Percentiles rank a stretch among this genome's conserved stretches.
These are phyloP conservation scores for Tilletia walkeri DNA, from an alignment of 1,284 basidiomycete species.

Conservation along the genomic window DNA sequence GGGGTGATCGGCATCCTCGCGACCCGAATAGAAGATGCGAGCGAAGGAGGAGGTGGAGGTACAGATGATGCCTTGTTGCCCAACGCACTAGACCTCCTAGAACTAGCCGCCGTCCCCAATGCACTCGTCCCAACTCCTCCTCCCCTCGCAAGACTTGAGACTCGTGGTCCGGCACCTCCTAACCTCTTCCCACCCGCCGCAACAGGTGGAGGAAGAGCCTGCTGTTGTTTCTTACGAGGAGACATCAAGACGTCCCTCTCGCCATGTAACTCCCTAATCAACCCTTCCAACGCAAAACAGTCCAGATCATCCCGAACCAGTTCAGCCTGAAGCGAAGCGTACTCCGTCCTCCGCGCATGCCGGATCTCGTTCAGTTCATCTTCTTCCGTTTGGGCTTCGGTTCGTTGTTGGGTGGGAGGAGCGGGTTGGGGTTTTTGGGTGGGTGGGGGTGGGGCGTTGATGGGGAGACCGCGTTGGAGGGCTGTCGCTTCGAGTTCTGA, in stretches of 20 bases:
- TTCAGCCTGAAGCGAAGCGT: constrained; percentile 30
- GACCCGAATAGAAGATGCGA: not conserved
- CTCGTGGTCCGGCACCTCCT: not conserved
- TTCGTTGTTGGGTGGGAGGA: not conserved
- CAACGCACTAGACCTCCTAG: not conserved
- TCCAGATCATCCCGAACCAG: constrained; percentile 51
- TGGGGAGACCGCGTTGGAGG: not conserved
- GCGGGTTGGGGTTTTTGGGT: constrained; percentile 27
- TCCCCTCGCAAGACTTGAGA: not conserved
- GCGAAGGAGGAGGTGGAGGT: no score
- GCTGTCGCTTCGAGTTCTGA: not conserved
- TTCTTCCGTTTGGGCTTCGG: not conserved
- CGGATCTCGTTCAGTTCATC: not conserved
- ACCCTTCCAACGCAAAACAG: constrained; percentile 50
- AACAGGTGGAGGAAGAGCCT: not conserved
- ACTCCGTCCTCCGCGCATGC: constrained; percentile 14
- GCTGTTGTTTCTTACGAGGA: not conserved
- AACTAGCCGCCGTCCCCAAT: not conserved
- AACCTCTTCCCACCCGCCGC: not conserved
- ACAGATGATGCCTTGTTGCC: not conserved
- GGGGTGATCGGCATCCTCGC: not conserved
- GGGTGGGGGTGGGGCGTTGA: constrained; percentile 14
- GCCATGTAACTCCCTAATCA: constrained; percentile 37
- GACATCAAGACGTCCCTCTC: constrained; percentile 5
- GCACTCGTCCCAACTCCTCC: not conserved